Evolutionary conservation across 2,329 filamentous ascomycete species (phyloP), one percentile per base, ranked within the genome.

Genomic region (Exophiala xenobiotica): DNA sequence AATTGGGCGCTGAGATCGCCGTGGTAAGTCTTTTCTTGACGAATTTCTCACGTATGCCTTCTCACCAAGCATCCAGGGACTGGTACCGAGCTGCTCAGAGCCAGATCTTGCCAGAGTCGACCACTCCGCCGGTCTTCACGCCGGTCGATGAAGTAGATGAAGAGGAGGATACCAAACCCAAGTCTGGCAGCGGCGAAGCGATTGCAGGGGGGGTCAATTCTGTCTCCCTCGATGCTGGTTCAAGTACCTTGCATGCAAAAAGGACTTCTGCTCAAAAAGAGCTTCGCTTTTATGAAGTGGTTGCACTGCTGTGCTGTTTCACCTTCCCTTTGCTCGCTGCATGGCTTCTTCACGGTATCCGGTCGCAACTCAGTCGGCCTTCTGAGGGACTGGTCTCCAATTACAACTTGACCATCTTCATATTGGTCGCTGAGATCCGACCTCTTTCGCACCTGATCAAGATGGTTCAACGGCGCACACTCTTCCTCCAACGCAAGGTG

Each of bases 1-100:
- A 91, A 96, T 67, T 96, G 90, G 89, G 91, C 88, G 42, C 86
- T 96, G 37, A 86, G 89, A 49, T 77, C 93, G 60, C 92, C 92
- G 61, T 97, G 92, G 91, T 91, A 74, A 66, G 79, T 61, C 37
- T 46, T 14, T 46, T 4, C 20, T 26, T 3, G 29, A 23, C 22
- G 7, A 8, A 12, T 19, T 26, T 24, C n/a, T n/a, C n/a, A n/a
- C n/a, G n/a, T n/a, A n/a, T n/a, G n/a, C n/a, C n/a, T n/a, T n/a
- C n/a, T n/a, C n/a, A n/a, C n/a, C n/a, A n/a, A n/a, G n/a, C n/a
- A n/a, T n/a, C n/a, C 42, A 85, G 83, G 83, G 77, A 82, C 46
- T 90, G 87, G 87, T 90, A 90, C 68, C 78, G 81, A 59, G 82
- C 85, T 2, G 84, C 87, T 0, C 86, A 88, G 63, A 74, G 81